These are phyloP conservation scores for Albifimbria verrucaria DNA, from an alignment of 2,329 filamentous ascomycete genomes.

Conservation along the genomic window DNA sequence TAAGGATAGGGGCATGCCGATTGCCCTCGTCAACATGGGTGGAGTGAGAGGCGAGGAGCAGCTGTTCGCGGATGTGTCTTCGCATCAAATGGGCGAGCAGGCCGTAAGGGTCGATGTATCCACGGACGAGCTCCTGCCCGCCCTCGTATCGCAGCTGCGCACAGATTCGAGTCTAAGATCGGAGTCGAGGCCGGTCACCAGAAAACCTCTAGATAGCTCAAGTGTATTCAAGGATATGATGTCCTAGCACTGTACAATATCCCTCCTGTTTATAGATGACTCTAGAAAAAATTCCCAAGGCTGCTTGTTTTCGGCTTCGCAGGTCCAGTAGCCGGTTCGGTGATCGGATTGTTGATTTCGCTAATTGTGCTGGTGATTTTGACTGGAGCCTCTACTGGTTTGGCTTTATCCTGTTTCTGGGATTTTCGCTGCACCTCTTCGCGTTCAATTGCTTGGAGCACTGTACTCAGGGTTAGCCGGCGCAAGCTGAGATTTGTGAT, in stretches of 20 bases:
- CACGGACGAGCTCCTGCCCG: constrained; percentile 56
- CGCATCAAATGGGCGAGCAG: constrained; percentile 45
- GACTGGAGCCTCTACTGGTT: constrained; percentile 20
- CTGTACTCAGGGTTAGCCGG: constrained; percentile 33
- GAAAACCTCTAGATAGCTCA: constrained; percentile 16
- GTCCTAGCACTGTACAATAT: constrained; percentile 38
- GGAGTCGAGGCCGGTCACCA: not conserved
- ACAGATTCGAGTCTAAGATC: constrained; percentile 11
- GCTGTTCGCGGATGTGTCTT: constrained; percentile 60
- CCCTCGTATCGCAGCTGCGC: constrained; percentile 50
- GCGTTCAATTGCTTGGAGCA: constrained; percentile 63
- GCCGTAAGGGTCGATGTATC: constrained; percentile 56
- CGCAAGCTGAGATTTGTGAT: not conserved
- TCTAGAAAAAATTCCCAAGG: constrained; percentile 51
- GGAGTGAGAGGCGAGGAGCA: constrained; percentile 75
- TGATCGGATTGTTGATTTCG: constrained; percentile 9
- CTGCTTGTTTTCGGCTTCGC: constrained; percentile 23
- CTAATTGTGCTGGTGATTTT: constrained; percentile 4
- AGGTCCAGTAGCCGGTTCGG: constrained; percentile 16
- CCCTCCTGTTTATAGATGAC: constrained; percentile 4
- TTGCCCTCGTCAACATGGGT: constrained; percentile 86
- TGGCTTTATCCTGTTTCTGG: constrained; percentile 38
- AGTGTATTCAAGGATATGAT: constrained; percentile 57
- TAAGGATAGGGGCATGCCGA: constrained; percentile 76
- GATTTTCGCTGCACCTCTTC: constrained; percentile 53